Evolutionary conservation across 2,329 filamentous ascomycete species (phyloP).

Genomic region (Rhytidhysteron rufulum): DNA sequence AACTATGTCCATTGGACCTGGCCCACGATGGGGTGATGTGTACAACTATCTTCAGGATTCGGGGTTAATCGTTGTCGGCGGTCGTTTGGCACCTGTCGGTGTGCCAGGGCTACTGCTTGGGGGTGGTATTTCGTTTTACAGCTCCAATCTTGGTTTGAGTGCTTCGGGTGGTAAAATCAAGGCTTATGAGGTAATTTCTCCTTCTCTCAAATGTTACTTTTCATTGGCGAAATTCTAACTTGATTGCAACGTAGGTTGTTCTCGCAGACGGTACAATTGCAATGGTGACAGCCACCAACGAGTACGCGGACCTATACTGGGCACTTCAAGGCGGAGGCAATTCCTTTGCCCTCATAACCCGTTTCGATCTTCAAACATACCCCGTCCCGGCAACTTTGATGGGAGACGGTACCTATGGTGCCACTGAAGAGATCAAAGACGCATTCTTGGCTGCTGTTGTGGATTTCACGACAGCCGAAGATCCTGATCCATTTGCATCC

Average conservation of each 20-base stretch:
- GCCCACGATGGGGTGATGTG: conserved; percentile 26
- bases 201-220: no score
- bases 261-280: conserved; percentile 19
- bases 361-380: conserved; percentile 14
- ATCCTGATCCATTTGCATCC: no score
- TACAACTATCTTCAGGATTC: conserved; percentile 18
- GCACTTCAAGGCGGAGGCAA: conserved; percentile 24
- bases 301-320: conserved; percentile 30
- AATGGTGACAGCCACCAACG: conserved; percentile 16
- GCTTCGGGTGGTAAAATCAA: conserved; percentile 12
- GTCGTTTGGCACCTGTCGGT: conserved; percentile 22
- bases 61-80: conserved; percentile 20
- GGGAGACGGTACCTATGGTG: conserved; percentile 14
- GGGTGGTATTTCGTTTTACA: conserved; percentile 19
- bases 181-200: conserved; percentile 14
- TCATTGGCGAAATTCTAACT: background rate
- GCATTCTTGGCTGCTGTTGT: conserved; percentile 12
- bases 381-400: conserved; percentile 7
- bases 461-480: conserved; percentile 9
- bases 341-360: conserved; percentile 15
- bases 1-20: conserved; percentile 23
- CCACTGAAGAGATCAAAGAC: conserved; percentile 4
- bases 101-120: conserved; percentile 25
- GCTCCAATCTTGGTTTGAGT: conserved; percentile 14
- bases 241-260: conserved; percentile 11